Percentiles rank a stretch among this genome's conserved stretches.
phyloP scores from a whole-genome alignment of 73 alveolate genomes.

The Tetrahymena borealis region DNA sequence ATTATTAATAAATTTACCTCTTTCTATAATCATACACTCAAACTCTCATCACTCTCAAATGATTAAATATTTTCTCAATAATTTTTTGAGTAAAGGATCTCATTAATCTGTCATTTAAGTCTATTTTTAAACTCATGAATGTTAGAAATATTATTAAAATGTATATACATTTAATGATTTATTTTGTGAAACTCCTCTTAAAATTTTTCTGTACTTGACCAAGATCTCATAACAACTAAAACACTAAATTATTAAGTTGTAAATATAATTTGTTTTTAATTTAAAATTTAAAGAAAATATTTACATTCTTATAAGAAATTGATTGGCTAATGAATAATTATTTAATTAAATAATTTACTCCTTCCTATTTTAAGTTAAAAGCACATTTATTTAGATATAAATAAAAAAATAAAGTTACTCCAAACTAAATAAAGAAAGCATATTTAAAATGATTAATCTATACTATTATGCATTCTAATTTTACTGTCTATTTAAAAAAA shows the following conservation, averaged over 20 bases:
- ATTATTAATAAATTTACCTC: too few relatives aligned
- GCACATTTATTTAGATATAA: not conserved
- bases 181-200: not conserved
- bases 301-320: not conserved
- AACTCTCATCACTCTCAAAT: too few relatives aligned
- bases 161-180: not conserved
- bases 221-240: not conserved
- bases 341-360: not conserved
- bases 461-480: too few relatives aligned
- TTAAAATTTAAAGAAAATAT: not conserved
- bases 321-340: not conserved
- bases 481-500: not conserved
- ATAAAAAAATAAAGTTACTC: not conserved
- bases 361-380: not conserved
- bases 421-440: not conserved
- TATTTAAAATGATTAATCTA: not conserved
- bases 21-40: too few relatives aligned
- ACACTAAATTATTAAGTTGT: not conserved
- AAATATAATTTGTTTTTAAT: not conserved
- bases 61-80: too few relatives aligned
- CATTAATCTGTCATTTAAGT: not conserved
- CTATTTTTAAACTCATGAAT: not conserved
- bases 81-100: too few relatives aligned
- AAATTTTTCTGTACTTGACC: not conserved
- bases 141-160: not conserved